Conservation (phyloP, 2,329 filamentous ascomycete species). For the Cladosporium sp. region DNA sequence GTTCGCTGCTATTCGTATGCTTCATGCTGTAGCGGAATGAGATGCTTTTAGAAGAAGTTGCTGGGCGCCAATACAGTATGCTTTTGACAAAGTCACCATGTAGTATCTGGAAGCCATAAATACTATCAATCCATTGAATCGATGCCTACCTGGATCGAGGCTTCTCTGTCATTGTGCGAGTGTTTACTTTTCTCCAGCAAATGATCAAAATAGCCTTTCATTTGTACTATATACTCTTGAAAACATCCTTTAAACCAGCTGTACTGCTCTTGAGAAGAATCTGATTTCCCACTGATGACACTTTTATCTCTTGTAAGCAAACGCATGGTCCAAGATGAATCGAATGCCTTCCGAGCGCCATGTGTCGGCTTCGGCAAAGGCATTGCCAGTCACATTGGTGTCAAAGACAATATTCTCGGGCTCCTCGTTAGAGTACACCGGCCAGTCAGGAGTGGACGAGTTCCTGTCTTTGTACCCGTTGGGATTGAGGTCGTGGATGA, state of each 20-base stretch:
- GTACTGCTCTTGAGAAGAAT: not conserved
- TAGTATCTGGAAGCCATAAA: not conserved
- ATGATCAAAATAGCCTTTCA: not conserved
- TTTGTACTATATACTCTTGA: not conserved
- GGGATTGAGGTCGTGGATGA: constrained; percentile 45
- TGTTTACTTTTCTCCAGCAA: not conserved
- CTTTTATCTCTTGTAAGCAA: constrained; percentile 22
- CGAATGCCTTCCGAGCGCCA: constrained; percentile 47
- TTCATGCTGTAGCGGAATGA: not conserved
- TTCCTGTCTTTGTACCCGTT: constrained; percentile 33
- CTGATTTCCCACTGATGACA: not conserved
- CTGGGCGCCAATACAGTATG: not conserved
- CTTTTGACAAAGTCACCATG: not conserved
- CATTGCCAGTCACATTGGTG: constrained; percentile 42
- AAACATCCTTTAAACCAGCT: not conserved
- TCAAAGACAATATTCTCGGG: constrained; percentile 49
- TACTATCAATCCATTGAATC: not conserved
- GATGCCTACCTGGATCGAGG: not conserved
- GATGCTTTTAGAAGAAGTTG: not conserved
- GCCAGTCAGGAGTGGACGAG: constrained; percentile 38
- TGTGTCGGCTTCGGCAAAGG: constrained; percentile 44
- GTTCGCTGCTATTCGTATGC: not conserved
- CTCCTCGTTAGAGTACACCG: constrained; percentile 38
- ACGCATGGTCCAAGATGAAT: constrained; percentile 40
- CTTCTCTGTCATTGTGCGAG: not conserved